Base-by-base conservation (phyloP, 2,329 filamentous ascomycete species). In the Aspergillus versicolor region DNA sequence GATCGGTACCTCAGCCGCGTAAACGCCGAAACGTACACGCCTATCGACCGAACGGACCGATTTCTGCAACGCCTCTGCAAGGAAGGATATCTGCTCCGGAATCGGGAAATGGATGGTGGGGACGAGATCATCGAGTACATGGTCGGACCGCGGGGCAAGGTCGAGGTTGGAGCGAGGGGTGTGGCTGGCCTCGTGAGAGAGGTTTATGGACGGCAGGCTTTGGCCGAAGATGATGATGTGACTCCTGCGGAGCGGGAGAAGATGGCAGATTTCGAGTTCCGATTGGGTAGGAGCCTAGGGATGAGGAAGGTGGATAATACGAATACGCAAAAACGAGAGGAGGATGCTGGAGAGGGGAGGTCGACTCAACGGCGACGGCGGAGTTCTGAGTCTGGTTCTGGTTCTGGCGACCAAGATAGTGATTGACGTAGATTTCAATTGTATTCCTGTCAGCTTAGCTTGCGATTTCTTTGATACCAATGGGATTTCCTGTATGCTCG, bases 101-200 rank as follows among this genome's bases (percentile, higher is more conserved):
- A 87, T 49, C 82, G 87, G 19, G 92, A 97, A 64, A 83, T 71
- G 62, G 75, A 75, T 65, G 86, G 85, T 1, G 90, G 89, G 24
- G 90, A 96, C 38, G 87, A 93, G 61, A 81, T 84, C 2, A 81
- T 91, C 7, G 92, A 90, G 47, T 99, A 91, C 82, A 84, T 89
- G 55, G 84, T 97, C 13, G 94, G 94, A 0, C 88, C 91, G 5
- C 83, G 94, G 21, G 93, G 90, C 5, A 94, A 89, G 74, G 81
- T 92, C 7, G 94, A 97, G 73, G 84, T 97, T 37, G 90, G 89
- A 0, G 80, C 87, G n/a, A 82, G 86, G 49, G 90, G 89, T 0
- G 88, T 94, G 12, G 84, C 86, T 17, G 86, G 85, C 0, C 75
- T 97, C 61, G 85, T 92, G 4, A 77, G 77, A 59, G 75, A 74